These are phyloP conservation scores for Apophysomyces sp. DNA, from an alignment of 371 early-diverging fungal species.

Conservation along the genomic window DNA sequence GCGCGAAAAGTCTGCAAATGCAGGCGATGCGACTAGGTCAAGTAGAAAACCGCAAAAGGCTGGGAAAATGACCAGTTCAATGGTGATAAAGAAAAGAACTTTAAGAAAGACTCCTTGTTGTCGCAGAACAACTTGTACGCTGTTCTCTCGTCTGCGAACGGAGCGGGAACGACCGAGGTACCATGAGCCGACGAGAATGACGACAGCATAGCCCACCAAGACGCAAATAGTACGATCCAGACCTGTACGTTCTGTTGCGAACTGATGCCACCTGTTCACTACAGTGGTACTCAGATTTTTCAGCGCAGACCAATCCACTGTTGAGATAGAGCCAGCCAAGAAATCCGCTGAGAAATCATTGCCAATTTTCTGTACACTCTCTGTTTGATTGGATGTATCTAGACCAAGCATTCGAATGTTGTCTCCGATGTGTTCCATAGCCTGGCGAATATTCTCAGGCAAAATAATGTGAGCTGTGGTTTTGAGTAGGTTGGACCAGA, in stretches of 20 bases:
- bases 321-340: background rate
- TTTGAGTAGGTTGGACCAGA: constrained; percentile 7
- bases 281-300: constrained; percentile 6
- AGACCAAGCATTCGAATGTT: background rate
- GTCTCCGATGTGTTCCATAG: background rate
- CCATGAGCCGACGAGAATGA: constrained; percentile 28
- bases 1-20: constrained; percentile 60
- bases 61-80: constrained; percentile 84
- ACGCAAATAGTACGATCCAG: constrained; percentile 37
- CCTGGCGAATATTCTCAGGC: constrained; percentile 12
- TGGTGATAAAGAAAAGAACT: constrained; percentile 69
- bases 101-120: constrained; percentile 53
- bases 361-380: background rate
- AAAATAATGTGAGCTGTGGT: background rate
- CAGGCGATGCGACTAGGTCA: constrained; percentile 71
- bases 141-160: background rate
- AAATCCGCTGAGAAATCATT: constrained; percentile 15
- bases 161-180: constrained; percentile 17
- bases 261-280: constrained; percentile 26
- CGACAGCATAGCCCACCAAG: constrained; percentile 31
- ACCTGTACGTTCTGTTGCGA: constrained; percentile 31
- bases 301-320: constrained; percentile 1
- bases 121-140: constrained; percentile 15
- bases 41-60: constrained; percentile 77
- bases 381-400: background rate